Base-by-base conservation (phyloP, 2,329 filamentous ascomycete genomes). In the Immersiporthe knoxdaviesiana region DNA sequence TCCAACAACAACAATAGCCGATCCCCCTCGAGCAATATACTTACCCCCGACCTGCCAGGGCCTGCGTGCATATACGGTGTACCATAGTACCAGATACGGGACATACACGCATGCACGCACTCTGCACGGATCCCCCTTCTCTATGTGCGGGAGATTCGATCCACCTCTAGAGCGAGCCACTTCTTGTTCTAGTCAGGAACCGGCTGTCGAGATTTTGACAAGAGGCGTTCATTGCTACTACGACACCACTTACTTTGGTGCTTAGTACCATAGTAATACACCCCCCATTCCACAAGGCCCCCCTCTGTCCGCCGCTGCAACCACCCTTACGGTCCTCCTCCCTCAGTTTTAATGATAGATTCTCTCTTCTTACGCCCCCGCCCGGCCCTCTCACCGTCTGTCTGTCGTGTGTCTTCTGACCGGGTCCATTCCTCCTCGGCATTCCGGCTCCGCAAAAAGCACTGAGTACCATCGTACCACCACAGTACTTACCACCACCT, bases 311-410 rank as follows among this genome's bases (percentile, higher is more conserved):
- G 52, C 52, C 52, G 11, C 24, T 30, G 52, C 52, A 54, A 30
- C 52, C 52, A 30, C 52, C 52, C 52, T 54, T 54, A 30, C 44
- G 2, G 56, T 59, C 18, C 44, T 18, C 44, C 44, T n/a, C 44
- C 56, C 32, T 59, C 56, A 37, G 21, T 37, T n/a, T n/a, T 37
- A 59, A 58, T 58, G 27, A 59, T 59, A 59, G 56, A 35, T 37
- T 21, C 14, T 35, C n/a, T 16, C 7, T 37, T 37, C 56, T 59
- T 59, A 59, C 56, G 30, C 30, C 56, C 56, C 56, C 56, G 30
- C 27, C 54, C 27, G 56, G n/a, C n/a, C n/a, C n/a, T n/a, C n/a
- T n/a, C n/a, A n/a, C n/a, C n/a, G n/a, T n/a, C n/a, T n/a, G n/a
- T 30, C 56, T 59, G 27, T 54, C 52, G n/a, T 54, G n/a, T 52